Base-by-base conservation (phyloP, 805 yeast genomes). In the Myxozyma mucilagina region DNA sequence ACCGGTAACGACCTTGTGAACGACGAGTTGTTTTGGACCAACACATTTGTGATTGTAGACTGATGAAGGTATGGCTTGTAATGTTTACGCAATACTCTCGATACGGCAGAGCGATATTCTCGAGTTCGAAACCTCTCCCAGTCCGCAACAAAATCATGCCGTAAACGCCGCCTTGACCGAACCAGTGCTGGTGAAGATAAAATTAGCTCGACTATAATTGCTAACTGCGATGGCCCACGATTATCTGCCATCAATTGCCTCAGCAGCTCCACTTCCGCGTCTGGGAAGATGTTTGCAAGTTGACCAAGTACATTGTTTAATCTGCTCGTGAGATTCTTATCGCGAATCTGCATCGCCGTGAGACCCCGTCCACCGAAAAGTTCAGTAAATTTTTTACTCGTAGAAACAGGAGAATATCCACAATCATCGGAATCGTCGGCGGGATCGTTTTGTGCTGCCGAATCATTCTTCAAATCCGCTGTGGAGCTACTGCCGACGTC, bases 71-170 rank as follows among this genome's bases (percentile, higher is more conserved):
- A 16, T 11, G 35, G 16, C 24, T 38, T 45, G 49, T 47, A 62
- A 34, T 63, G 63, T 24, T 48, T 41, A 10, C 16, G 18, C n/a
- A 59, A 29, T 6, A 58, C 32, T n/a, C 42, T 38, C 14, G 52
- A n/a, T 6, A 58, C 63, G 8, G 63, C 66, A 11, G 38, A 39
- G 18, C 57, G 32, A 47, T 64, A 64, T 47, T 62, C 61, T 38
- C 41, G 47, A 31, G 66, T 34, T 16, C 67, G 60, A 53, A 64
- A 64, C 39, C 53, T 54, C 43, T 62, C 63, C 61, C 58, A 49
- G 20, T 53, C 42, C 10, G 42, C 53, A 20, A 62, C 36, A 35
- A n/a, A 44, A 36, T 57, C 60, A 43, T 38, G 50, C 42, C 55
- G 51, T 9, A 49, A 29, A n/a, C 61, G 49, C 5, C 57, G 55